Percentiles rank a stretch among this genome's conserved stretches.
These are phyloP conservation scores for Pichia rugopelliculosa DNA, from an alignment of 805 yeast genomes.

Conservation along the genomic window DNA sequence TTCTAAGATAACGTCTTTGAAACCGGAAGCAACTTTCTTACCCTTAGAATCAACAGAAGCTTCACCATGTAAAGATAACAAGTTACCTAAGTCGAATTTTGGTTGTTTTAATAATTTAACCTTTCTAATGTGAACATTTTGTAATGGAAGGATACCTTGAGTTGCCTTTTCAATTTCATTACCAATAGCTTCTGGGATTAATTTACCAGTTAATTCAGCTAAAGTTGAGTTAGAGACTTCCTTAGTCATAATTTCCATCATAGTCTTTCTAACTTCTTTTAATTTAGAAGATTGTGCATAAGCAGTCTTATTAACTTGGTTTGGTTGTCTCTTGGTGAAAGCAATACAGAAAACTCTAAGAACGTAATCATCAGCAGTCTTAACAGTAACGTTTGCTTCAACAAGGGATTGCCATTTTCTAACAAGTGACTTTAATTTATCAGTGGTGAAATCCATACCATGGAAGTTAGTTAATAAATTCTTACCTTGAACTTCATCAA, in stretches of 20 bases:
- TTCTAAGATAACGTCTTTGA: slow-evolving; percentile 98
- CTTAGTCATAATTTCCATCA: slow-evolving; percentile 92
- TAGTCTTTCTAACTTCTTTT: slow-evolving; percentile 95
- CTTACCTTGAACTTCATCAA: slow-evolving; percentile 98
- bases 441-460: slow-evolving; percentile 97
- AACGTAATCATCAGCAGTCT: slow-evolving; percentile 96
- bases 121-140: slow-evolving; percentile 98
- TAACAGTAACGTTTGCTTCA: slow-evolving; percentile 96
- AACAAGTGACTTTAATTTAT: slow-evolving; percentile 94
- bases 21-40: slow-evolving; percentile 89
- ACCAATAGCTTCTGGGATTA: slow-evolving; percentile 97
- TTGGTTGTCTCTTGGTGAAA: slow-evolving; percentile 95
- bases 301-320: slow-evolving; percentile 95
- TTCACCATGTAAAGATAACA: slow-evolving; percentile 97
- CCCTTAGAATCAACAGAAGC: slow-evolving; percentile 90
- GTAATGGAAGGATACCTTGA: slow-evolving; percentile 92
- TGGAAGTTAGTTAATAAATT: slow-evolving; percentile 99
- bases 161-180: slow-evolving; percentile 97
- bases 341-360: slow-evolving; percentile 95
- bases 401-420: slow-evolving; percentile 99
- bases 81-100: slow-evolving; percentile 95
- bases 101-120: slow-evolving; percentile 98
- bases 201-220: slow-evolving; percentile 94
- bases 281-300: slow-evolving; percentile 97
- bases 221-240: slow-evolving; percentile 92